Percentiles rank a stretch among this genome's conserved stretches.
phyloP scores from a whole-genome alignment of 208 protist genomes.

The Wallacemonas sp. region DNA sequence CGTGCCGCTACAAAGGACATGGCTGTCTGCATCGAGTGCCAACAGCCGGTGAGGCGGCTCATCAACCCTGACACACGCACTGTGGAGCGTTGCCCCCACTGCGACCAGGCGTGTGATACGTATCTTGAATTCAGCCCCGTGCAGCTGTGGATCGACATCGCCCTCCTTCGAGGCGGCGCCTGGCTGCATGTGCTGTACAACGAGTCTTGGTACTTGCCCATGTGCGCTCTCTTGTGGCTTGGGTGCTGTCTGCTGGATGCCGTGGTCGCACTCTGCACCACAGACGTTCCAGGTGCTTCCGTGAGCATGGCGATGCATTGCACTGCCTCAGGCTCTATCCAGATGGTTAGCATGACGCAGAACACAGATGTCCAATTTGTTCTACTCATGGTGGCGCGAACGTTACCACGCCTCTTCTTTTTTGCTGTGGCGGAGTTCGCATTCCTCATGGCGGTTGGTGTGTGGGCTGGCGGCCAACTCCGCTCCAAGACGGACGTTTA shows the following conservation, averaged over 20 bases:
- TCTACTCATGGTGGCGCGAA: neutral
- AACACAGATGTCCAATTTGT: conserved; percentile 20
- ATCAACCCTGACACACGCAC: conserved; percentile 71
- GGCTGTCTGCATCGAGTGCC: conserved; percentile 83
- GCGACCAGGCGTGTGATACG: conserved; percentile 55
- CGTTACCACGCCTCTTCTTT: conserved; percentile 57
- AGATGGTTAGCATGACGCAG: conserved; percentile 64
- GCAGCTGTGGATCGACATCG: conserved; percentile 78
- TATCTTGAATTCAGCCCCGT: conserved; percentile 78
- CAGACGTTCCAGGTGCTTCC: neutral
- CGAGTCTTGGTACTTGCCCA: conserved; percentile 15
- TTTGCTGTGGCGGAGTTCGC: conserved; percentile 62
- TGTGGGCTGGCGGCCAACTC: conserved; percentile 51
- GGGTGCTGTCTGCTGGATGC: conserved; percentile 71
- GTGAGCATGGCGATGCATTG: conserved; percentile 14
- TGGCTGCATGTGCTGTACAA: conserved; percentile 86
- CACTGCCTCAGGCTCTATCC: conserved; percentile 18
- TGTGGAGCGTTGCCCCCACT: conserved; percentile 69
- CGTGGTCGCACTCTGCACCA: conserved; percentile 47
- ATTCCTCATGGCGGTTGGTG: conserved; percentile 43
- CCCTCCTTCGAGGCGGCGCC: conserved; percentile 59
- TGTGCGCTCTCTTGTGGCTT: conserved; percentile 31
- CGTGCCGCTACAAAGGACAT: conserved; percentile 28
- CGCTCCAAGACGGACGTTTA: conserved; percentile 22
- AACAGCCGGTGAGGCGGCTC: conserved; percentile 37